phyloP scores from a whole-genome alignment of 345 rosid genomes.

The Cardamine occulta region DNA sequence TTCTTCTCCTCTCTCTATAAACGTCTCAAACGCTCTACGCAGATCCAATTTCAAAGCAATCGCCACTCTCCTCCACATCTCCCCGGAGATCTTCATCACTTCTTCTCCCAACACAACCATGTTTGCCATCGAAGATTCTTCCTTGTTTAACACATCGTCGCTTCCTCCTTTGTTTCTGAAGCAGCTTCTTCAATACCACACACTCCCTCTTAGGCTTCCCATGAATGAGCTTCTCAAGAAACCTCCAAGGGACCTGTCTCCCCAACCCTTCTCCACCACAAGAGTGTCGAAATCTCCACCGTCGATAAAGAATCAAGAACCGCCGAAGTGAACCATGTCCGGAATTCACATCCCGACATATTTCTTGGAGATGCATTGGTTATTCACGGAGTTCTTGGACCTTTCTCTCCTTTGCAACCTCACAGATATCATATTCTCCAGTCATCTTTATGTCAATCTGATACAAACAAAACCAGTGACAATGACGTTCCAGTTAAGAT shows the following conservation, averaged over 20 bases:
- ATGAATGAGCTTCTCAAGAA: slow-evolving; percentile 54
- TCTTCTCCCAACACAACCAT: slow-evolving; percentile 66
- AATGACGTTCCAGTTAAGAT: slow-evolving; percentile 30
- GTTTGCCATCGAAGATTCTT: slow-evolving; percentile 73
- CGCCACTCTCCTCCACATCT: slow-evolving; percentile 61
- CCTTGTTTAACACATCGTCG: slow-evolving; percentile 54
- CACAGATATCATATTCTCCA: slow-evolving; percentile 7
- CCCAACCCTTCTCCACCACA: slow-evolving; percentile 58
- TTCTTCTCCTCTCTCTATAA: slow-evolving; percentile 46
- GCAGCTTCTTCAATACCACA: slow-evolving; percentile 74
- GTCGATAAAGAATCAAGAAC: slow-evolving; percentile 42
- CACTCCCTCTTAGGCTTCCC: slow-evolving; percentile 57
- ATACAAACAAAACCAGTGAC: slow-evolving; percentile 37
- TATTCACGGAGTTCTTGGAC: slow-evolving; percentile 71
- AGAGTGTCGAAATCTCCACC: slow-evolving; percentile 58
- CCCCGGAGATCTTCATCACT: slow-evolving; percentile 63
- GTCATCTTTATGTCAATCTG: slow-evolving; percentile 42
- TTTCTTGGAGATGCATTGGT: slow-evolving; percentile 64
- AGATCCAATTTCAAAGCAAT: slow-evolving; percentile 65
- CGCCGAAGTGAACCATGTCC: slow-evolving; percentile 61
- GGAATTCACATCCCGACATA: slow-evolving; percentile 65
- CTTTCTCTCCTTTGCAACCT: slow-evolving; percentile 52
- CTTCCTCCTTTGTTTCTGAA: slow-evolving; percentile 58
- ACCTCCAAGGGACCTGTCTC: slow-evolving; percentile 57
- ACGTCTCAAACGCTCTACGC: slow-evolving; percentile 62